Conservation (phyloP, 257 asterid genomes). For the Solanum raphanifolium region DNA sequence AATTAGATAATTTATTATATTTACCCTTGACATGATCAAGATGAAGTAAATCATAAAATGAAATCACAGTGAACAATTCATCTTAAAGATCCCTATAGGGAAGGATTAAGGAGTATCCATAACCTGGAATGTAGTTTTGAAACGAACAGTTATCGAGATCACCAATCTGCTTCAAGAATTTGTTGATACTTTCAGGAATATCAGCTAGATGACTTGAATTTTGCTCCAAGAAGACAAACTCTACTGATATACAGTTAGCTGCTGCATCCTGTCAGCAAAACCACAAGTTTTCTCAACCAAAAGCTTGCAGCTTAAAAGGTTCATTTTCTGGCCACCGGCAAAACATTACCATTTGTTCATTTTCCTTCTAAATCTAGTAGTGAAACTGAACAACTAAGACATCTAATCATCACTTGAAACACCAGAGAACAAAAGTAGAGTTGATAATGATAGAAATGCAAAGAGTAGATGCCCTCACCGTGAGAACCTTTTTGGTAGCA, state of each 20-base stretch:
- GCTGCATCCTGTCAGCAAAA: constrained; percentile 62
- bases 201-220: constrained; percentile 44
- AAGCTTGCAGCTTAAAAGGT: neutral
- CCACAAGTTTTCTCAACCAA: constrained; percentile 3
- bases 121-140: constrained; percentile 63
- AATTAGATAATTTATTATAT: neutral
- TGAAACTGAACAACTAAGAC: neutral
- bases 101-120: constrained; percentile 1
- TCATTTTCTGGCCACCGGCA: neutral
- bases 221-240: constrained; percentile 60
- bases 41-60: neutral
- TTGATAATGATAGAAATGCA: constrained; percentile 8
- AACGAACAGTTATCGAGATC: constrained; percentile 67
- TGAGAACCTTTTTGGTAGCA: constrained; percentile 44
- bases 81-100: neutral
- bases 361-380: neutral
- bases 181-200: constrained; percentile 35
- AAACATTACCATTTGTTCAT: neutral
- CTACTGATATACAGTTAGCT: constrained; percentile 53
- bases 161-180: constrained; percentile 47
- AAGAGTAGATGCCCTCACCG: constrained; percentile 46
- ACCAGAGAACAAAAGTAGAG: neutral
- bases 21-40: neutral
- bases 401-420: neutral
- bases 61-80: neutral